These are phyloP conservation scores for Colletotrichum melonis DNA, from an alignment of 2,329 filamentous ascomycete genomes.

Conservation along the genomic window DNA sequence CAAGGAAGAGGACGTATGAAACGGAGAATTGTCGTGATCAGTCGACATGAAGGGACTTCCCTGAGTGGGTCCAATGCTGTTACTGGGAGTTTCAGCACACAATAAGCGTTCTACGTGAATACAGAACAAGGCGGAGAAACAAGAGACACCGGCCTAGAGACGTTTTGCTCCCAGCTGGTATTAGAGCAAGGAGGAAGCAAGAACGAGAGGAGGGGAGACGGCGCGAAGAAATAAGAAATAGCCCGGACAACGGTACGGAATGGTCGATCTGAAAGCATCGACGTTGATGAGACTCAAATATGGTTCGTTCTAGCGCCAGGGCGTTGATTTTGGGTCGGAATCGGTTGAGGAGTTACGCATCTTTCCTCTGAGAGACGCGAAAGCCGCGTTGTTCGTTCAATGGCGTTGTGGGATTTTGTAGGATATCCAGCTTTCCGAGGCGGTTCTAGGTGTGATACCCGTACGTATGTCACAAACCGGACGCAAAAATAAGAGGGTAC, in stretches of 20 bases:
- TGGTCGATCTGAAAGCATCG: not conserved
- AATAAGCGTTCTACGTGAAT: not conserved
- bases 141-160: not conserved
- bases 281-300: not conserved
- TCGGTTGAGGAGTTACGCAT: not conserved
- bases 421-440: not conserved
- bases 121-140: not conserved
- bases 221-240: not conserved
- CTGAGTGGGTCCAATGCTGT: not conserved
- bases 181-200: not conserved
- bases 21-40: not conserved
- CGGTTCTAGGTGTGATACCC: not conserved
- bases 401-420: not conserved
- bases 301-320: no score
- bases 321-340: not conserved
- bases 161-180: not conserved
- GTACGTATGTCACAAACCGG: not conserved
- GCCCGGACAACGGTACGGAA: not conserved
- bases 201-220: not conserved
- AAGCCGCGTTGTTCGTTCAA: not conserved
- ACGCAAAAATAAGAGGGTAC: not conserved
- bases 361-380: not conserved
- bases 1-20: slow-evolving; percentile 43
- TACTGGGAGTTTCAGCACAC: not conserved
- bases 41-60: not conserved